These are phyloP conservation scores for Pyricularia pennisetigena DNA, from an alignment of 2,329 filamentous ascomycete genomes.

Conservation along the genomic window DNA sequence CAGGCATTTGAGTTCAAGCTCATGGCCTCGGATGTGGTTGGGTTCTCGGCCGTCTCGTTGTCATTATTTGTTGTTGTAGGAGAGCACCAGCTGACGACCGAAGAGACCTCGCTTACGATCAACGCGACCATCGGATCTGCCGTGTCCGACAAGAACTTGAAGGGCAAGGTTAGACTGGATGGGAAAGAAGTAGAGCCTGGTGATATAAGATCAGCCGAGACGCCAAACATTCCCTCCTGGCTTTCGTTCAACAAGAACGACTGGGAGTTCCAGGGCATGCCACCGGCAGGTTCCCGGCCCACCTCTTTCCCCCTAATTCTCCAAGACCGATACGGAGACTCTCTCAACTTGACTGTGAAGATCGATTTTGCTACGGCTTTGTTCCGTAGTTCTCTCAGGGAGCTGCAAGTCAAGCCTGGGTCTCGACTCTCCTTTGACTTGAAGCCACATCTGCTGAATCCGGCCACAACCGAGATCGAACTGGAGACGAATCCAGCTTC, in stretches of 20 bases:
- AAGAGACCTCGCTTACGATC: conserved; percentile 43
- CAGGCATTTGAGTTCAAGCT: conserved; percentile 64
- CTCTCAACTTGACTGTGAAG: conserved; percentile 43
- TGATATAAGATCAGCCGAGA: conserved; percentile 41
- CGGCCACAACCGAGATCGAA: conserved; percentile 25
- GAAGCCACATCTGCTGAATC: conserved; percentile 27
- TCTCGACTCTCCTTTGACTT: conserved; percentile 32
- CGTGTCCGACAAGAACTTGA: conserved; percentile 43
- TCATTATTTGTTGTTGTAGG: conserved; percentile 65
- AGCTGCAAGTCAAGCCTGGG: conserved; percentile 29
- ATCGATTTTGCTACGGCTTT: conserved; percentile 22
- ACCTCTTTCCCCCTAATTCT: conserved; percentile 53
- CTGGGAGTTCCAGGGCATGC: conserved; percentile 54
- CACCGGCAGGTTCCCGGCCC: conserved; percentile 46
- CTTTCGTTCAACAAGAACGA: conserved; percentile 52
- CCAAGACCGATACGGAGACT: conserved; percentile 48
- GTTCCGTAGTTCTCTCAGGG: conserved; percentile 28
- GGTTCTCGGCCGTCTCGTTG: conserved; percentile 58
- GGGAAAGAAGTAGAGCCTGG: conserved; percentile 34
- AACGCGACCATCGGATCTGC: conserved; percentile 43
- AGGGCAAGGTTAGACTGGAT: conserved; percentile 46
- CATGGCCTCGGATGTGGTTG: conserved; percentile 70
- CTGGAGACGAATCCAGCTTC: conserved; percentile 24
- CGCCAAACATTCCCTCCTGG: conserved; percentile 54
- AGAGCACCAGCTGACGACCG: conserved; percentile 57